phyloP scores from a whole-genome alignment of 164 flowering plant species.

The Macadamia integrifolia region DNA sequence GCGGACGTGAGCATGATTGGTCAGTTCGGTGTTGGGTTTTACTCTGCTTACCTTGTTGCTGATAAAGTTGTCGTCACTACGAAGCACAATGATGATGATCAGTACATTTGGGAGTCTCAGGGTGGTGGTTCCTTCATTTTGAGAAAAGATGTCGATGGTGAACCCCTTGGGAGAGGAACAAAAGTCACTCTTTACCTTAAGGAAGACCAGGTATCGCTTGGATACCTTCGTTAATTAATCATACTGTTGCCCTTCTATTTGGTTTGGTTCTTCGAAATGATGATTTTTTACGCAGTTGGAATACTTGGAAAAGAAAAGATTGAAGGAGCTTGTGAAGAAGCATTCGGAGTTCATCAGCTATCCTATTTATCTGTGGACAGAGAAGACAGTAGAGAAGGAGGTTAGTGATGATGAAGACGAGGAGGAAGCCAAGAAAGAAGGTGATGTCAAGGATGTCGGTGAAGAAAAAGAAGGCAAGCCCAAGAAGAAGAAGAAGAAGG shows the following conservation, averaged over 20 bases:
- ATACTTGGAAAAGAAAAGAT: constrained; percentile 58
- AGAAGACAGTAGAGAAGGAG: constrained; percentile 43
- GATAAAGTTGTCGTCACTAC: constrained; percentile 62
- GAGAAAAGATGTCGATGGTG: constrained; percentile 49
- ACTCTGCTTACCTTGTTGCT: constrained; percentile 55
- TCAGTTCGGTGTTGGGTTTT: no score
- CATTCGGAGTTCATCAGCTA: no score
- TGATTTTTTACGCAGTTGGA: constrained; percentile 31
- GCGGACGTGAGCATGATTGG: no score
- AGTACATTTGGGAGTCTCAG: constrained; percentile 67
- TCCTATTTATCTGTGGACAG: no score
- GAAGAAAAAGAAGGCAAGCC: constrained; percentile 43
- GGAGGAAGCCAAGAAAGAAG: constrained; percentile 53
- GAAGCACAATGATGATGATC: constrained; percentile 67
- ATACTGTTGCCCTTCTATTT: no score
- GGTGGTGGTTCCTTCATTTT: constrained; percentile 75
- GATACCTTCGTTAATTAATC: no score
- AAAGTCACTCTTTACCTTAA: constrained; percentile 58
- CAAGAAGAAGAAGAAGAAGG: constrained; percentile 79
- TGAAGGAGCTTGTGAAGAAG: constrained; percentile 2
- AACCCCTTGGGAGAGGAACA: constrained; percentile 58
- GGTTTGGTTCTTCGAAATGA: no score
- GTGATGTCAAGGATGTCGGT: constrained; percentile 53
- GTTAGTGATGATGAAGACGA: constrained; percentile 18
- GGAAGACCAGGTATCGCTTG: constrained; percentile 47